Conservation (phyloP, 202 grass and related monocot species). For the Brachypodium distachyon region DNA sequence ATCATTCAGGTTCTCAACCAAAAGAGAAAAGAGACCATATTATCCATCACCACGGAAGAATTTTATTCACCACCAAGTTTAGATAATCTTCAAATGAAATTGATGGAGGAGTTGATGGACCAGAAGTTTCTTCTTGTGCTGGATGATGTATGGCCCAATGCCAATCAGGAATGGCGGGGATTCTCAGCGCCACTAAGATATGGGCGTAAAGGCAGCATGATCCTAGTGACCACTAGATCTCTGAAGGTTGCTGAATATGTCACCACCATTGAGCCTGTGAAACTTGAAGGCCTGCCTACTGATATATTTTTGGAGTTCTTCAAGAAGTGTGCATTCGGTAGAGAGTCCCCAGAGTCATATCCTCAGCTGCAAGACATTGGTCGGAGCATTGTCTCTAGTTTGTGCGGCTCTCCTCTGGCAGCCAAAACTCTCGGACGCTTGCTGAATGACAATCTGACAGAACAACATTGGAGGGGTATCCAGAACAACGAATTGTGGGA, state of each 20-base stretch:
- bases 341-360: background rate
- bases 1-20: background rate
- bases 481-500: slow-evolving; percentile 7
- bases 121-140: slow-evolving; percentile 34
- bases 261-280: background rate
- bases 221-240: slow-evolving; percentile 30
- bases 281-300: background rate
- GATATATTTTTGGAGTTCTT: slow-evolving; percentile 11
- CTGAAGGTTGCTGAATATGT: slow-evolving; percentile 2
- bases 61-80: background rate
- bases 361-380: background rate
- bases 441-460: background rate
- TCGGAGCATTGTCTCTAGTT: background rate
- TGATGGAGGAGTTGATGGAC: background rate
- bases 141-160: slow-evolving; percentile 38
- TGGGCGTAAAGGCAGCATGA: slow-evolving; percentile 3
- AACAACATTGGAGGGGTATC: background rate
- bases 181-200: slow-evolving; percentile 3
- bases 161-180: background rate
- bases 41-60: background rate
- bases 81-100: slow-evolving; percentile 1
- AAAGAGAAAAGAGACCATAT: background rate
- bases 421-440: slow-evolving; percentile 25
- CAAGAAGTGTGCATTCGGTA: background rate
- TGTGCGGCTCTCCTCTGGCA: slow-evolving; percentile 26